These are phyloP conservation scores for Penicillium canariense DNA, from an alignment of 495 filamentous ascomycete species.

Conservation along the genomic window DNA sequence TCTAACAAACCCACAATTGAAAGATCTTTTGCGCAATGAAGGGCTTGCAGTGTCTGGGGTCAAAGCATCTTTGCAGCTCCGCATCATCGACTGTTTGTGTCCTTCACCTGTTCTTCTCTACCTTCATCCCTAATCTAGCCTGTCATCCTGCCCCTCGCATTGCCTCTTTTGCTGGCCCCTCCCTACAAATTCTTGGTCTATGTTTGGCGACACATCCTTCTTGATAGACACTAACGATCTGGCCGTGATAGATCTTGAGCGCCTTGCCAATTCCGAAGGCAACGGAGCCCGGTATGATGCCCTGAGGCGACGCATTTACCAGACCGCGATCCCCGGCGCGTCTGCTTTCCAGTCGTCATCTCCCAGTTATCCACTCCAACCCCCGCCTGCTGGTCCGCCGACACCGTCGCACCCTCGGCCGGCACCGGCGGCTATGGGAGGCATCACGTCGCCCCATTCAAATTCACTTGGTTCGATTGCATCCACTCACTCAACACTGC, in stretches of 20 bases:
- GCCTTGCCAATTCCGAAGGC: conserved; percentile 30
- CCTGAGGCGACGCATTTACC: conserved; percentile 32
- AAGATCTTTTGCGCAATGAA: conserved; percentile 67
- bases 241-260: conserved; percentile 34
- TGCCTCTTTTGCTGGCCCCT: no score
- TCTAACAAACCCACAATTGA: conserved; percentile 69
- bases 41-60: conserved; percentile 71
- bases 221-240: conserved; percentile 5
- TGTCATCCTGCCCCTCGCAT: neutral
- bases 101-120: conserved; percentile 4
- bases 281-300: conserved; percentile 33
- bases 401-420: conserved; percentile 29
- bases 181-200: neutral
- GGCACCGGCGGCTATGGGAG: conserved; percentile 23
- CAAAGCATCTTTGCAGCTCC: conserved; percentile 73
- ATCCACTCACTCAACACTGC: neutral
- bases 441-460: conserved; percentile 33
- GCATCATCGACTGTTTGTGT: conserved; percentile 74
- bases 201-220: neutral
- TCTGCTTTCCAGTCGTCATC: conserved; percentile 23
- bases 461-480: conserved; percentile 31
- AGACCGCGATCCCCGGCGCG: conserved; percentile 30
- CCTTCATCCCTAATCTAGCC: neutral
- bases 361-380: conserved; percentile 28
- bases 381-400: conserved; percentile 22